phyloP scores from a whole-genome alignment of 805 yeast species.

The Suhomyces emberorum region DNA sequence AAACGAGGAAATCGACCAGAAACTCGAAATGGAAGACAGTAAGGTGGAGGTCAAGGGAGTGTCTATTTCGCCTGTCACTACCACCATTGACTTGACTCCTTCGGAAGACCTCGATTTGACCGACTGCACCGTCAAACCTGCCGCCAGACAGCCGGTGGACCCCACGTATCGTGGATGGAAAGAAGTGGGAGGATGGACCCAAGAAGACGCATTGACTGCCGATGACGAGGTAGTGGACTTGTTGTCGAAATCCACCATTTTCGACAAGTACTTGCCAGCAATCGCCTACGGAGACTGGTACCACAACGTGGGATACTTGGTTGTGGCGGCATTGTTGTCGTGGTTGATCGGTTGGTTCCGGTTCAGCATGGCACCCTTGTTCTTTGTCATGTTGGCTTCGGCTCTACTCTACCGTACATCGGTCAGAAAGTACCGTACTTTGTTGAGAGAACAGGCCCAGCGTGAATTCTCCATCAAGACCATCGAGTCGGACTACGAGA shows the following conservation, averaged over 20 bases:
- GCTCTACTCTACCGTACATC: slow-evolving; percentile 79
- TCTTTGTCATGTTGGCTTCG: slow-evolving; percentile 61
- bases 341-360: slow-evolving; percentile 77
- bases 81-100: slow-evolving; percentile 23
- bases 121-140: slow-evolving; percentile 32
- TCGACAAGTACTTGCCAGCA: slow-evolving; percentile 76
- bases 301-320: slow-evolving; percentile 74
- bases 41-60: background rate
- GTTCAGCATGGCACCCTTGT: slow-evolving; percentile 77
- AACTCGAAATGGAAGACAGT: slow-evolving; percentile 7
- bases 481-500: slow-evolving; percentile 85
- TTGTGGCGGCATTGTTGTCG: slow-evolving; percentile 65
- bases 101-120: slow-evolving; percentile 39
- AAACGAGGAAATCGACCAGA: background rate
- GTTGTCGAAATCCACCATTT: slow-evolving; percentile 62
- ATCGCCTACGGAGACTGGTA: slow-evolving; percentile 92
- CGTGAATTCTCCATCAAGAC: slow-evolving; percentile 78
- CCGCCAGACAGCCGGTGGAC: slow-evolving; percentile 50
- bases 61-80: background rate
- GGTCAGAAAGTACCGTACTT: slow-evolving; percentile 71
- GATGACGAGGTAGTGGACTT: slow-evolving; percentile 76
- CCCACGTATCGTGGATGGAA: slow-evolving; percentile 90
- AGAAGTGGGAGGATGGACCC: slow-evolving; percentile 86
- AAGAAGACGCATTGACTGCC: slow-evolving; percentile 56
- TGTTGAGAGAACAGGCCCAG: slow-evolving; percentile 75